Evolutionary conservation across 345 rosid genomes (phyloP).

Genomic region (Crucihimalaya himalaica): DNA sequence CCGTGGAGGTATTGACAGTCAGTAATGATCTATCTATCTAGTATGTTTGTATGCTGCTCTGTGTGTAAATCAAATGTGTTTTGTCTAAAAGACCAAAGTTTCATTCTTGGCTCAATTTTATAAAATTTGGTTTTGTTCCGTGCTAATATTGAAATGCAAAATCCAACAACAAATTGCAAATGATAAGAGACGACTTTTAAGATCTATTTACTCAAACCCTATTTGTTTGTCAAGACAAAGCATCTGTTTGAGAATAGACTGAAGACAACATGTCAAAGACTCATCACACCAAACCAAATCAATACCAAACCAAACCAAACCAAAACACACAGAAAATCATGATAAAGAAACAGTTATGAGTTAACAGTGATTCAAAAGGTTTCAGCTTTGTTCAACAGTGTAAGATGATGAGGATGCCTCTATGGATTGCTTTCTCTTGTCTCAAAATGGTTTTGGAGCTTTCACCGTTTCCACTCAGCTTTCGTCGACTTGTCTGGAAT

Average conservation of each 20-base stretch:
- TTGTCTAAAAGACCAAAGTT: not conserved
- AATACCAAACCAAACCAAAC: slow-evolving; percentile 21
- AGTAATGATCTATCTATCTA: too few species aligned
- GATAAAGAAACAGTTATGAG: slow-evolving; percentile 23
- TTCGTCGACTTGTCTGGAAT: slow-evolving; percentile 59
- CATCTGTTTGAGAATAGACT: slow-evolving; percentile 23
- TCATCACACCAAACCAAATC: slow-evolving; percentile 29
- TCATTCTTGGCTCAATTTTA: not conserved
- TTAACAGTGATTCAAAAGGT: slow-evolving; percentile 28
- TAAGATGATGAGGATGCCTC: slow-evolving; percentile 30
- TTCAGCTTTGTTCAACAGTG: slow-evolving; percentile 28
- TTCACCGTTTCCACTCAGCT: slow-evolving; percentile 86
- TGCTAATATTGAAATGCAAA: not conserved
- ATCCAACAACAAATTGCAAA: slow-evolving; percentile 7
- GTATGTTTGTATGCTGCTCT: too few species aligned
- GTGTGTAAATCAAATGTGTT: too few species aligned
- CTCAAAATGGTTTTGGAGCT: not conserved
- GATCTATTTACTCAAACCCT: slow-evolving; percentile 33
- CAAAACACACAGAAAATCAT: slow-evolving; percentile 32
- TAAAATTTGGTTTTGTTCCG: not conserved
- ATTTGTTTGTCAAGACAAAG: slow-evolving; percentile 26
- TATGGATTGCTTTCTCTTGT: slow-evolving; percentile 26
- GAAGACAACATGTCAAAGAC: slow-evolving; percentile 29
- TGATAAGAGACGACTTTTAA: not conserved
- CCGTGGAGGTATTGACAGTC: too few species aligned